A percentile compares a stretch with the other conserved stretches of the same genome.
Evolutionary conservation across 1,139 yeast species (phyloP).

Genomic region (Candida mesenterica): DNA sequence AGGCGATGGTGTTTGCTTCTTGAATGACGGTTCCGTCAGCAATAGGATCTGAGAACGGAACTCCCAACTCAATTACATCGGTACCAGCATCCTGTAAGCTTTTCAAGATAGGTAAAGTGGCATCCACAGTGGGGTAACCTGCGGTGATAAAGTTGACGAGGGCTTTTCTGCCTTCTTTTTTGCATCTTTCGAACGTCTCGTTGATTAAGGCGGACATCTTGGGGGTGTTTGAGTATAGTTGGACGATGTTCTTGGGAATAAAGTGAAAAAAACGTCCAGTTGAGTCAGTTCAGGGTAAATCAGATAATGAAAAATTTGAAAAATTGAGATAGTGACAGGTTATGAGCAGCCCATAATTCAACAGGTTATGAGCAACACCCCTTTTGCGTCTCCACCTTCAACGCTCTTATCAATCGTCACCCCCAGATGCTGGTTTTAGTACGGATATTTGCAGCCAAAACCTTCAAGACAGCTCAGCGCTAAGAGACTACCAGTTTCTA

Average conservation of each 20-base stretch:
- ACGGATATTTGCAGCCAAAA: too few species aligned
- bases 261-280: constrained; percentile 5
- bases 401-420: too few species aligned
- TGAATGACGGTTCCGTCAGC: constrained; percentile 99
- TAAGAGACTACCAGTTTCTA: too few species aligned
- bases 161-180: constrained; percentile 78
- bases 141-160: constrained; percentile 92
- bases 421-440: too few species aligned
- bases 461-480: too few species aligned
- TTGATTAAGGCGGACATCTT: constrained; percentile 65
- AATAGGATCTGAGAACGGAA: constrained; percentile 98
- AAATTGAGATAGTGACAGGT: too few species aligned
- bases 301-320: neutral
- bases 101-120: constrained; percentile 79
- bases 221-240: neutral
- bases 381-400: too few species aligned
- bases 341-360: too few species aligned
- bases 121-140: constrained; percentile 86
- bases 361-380: too few species aligned
- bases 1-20: constrained; percentile 74
- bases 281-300: constrained; percentile 24
- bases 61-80: constrained; percentile 89
- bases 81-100: constrained; percentile 95
- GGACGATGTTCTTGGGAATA: neutral
- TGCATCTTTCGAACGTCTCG: constrained; percentile 71